A percentile compares a stretch with the other conserved stretches of the same genome.
phyloP scores from a whole-genome alignment of 352 stramenopile genomes.

The Plasmopara viticola region DNA sequence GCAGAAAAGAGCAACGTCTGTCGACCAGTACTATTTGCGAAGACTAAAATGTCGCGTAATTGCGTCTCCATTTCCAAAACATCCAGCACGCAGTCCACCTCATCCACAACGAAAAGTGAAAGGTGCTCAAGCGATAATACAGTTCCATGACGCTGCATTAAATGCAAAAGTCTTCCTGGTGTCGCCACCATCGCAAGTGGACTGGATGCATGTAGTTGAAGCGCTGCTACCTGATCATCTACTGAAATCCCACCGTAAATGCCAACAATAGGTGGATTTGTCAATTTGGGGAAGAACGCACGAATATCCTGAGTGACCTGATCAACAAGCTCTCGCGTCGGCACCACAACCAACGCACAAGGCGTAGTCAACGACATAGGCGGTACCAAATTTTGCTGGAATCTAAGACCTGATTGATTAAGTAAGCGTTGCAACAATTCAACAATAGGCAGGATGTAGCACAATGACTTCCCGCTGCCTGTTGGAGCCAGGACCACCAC shows the following conservation, averaged over 20 bases:
- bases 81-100: slow-evolving; percentile 96
- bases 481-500: slow-evolving; percentile 92
- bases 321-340: slow-evolving; percentile 93
- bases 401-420: slow-evolving; percentile 29
- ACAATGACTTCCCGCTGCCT: slow-evolving; percentile 93
- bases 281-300: slow-evolving; percentile 20
- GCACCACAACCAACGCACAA: slow-evolving; percentile 86
- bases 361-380: not conserved
- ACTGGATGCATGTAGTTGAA: slow-evolving; percentile 25
- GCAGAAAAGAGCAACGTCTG: slow-evolving; percentile 93
- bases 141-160: slow-evolving; percentile 23
- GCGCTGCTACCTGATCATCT: slow-evolving; percentile 24
- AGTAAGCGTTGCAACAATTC: slow-evolving; percentile 29
- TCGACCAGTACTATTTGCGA: slow-evolving; percentile 47
- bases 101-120: slow-evolving; percentile 88
- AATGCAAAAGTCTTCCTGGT: slow-evolving; percentile 50
- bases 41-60: slow-evolving; percentile 90
- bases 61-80: slow-evolving; percentile 79
- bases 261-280: slow-evolving; percentile 22
- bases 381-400: slow-evolving; percentile 24
- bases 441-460: slow-evolving; percentile 92
- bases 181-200: slow-evolving; percentile 36
- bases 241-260: slow-evolving; percentile 42
- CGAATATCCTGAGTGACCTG: slow-evolving; percentile 88
- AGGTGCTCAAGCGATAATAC: slow-evolving; percentile 22